phyloP scores from a whole-genome alignment of 305 asterid species.

The Plantago coronopus region DNA sequence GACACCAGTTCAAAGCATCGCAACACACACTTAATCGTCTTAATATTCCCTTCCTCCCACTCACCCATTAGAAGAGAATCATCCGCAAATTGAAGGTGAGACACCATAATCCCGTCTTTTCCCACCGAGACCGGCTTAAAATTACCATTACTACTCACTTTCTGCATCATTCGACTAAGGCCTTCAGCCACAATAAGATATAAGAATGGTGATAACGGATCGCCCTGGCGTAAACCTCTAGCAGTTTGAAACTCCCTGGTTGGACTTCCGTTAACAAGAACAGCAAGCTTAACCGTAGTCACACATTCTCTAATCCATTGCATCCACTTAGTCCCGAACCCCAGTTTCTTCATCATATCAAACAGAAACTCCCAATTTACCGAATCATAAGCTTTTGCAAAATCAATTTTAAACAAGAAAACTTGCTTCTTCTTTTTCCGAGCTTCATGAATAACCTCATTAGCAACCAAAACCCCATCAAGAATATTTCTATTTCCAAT shows the following conservation, averaged over 20 bases:
- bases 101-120: no score
- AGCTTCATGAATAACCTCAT: neutral
- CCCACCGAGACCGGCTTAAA: no score
- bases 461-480: neutral
- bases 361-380: neutral
- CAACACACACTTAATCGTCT: neutral
- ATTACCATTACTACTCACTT: no score
- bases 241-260: fast-evolving
- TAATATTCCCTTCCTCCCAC: neutral
- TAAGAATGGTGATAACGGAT: neutral
- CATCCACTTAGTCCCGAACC: neutral
- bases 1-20: no score
- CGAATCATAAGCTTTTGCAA: slow-evolving; percentile 11
- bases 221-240: neutral
- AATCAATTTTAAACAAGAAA: neutral
- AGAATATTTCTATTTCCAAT: neutral
- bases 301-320: neutral
- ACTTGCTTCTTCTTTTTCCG: neutral
- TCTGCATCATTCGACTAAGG: neutral
- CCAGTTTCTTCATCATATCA: neutral
- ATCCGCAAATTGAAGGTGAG: neutral
- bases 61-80: neutral
- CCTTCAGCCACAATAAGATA: neutral
- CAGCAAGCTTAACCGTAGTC: fast-evolving
- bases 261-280: neutral